These are phyloP conservation scores for Botrytis deweyae DNA, from an alignment of 2,329 filamentous ascomycete species.

Conservation along the genomic window DNA sequence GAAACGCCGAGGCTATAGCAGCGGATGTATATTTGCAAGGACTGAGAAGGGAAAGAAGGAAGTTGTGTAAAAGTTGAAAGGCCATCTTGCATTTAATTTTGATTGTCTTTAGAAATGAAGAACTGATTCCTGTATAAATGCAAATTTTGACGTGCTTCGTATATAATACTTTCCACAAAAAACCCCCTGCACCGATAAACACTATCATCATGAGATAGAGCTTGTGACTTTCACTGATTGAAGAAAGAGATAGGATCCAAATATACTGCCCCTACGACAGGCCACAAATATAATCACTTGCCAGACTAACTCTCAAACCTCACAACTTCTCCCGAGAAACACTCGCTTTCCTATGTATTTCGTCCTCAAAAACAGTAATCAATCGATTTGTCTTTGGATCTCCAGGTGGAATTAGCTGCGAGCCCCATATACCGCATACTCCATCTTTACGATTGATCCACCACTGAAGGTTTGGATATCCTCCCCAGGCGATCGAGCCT, in stretches of 20 bases:
- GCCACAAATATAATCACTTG: background rate
- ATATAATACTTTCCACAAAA: background rate
- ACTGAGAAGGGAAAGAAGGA: background rate
- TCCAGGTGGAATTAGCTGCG: constrained; percentile 46
- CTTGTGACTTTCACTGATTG: background rate
- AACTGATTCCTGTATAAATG: background rate
- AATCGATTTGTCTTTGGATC: constrained; percentile 42
- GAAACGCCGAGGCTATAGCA: background rate
- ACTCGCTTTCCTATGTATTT: constrained; percentile 40
- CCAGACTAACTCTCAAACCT: background rate
- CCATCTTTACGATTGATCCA: constrained; percentile 44
- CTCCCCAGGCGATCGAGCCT: constrained; percentile 47
- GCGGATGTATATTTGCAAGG: too few species aligned
- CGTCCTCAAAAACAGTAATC: constrained; percentile 43
- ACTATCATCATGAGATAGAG: background rate
- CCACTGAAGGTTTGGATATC: constrained; percentile 50
- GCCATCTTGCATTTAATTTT: background rate
- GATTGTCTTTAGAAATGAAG: background rate
- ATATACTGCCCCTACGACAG: too few species aligned
- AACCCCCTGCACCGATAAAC: background rate
- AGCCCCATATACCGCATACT: constrained; percentile 45
- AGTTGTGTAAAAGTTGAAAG: background rate
- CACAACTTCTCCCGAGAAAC: constrained; percentile 7
- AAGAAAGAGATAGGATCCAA: background rate
- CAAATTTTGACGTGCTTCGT: background rate